Evolutionary conservation across 441 rosid species (phyloP).

Genomic region (Aquilaria agallochum): DNA sequence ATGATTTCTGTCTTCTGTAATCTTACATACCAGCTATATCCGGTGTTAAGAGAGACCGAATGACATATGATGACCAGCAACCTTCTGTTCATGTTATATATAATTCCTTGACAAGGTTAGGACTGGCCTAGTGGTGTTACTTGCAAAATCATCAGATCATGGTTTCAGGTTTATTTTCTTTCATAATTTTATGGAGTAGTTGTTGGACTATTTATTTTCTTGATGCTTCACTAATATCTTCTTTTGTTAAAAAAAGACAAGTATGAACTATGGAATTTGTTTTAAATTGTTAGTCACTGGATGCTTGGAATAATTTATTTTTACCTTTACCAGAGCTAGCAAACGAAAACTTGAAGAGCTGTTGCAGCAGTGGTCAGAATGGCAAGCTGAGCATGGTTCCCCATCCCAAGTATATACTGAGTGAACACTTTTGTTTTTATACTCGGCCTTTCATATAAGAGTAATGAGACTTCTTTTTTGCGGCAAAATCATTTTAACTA

Average conservation of each 20-base stretch:
- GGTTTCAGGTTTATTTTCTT: conserved; percentile 12
- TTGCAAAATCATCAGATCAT: conserved; percentile 11
- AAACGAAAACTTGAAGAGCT: conserved; percentile 76
- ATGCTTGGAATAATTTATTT: conserved; percentile 9
- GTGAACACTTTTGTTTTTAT: not conserved
- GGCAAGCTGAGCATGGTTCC: conserved; percentile 69
- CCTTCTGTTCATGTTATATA: conserved; percentile 71
- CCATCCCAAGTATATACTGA: conserved; percentile 44
- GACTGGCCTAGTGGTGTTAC: conserved; percentile 18
- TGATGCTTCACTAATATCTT: too few species aligned
- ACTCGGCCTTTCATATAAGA: not conserved
- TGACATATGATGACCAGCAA: conserved; percentile 44
- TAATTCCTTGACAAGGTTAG: conserved; percentile 80
- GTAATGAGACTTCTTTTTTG: too few species aligned
- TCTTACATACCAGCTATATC: conserved; percentile 42
- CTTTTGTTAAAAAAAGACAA: too few species aligned
- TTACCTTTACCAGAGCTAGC: conserved; percentile 60
- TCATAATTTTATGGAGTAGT: conserved; percentile 2
- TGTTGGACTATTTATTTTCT: conserved; percentile 8
- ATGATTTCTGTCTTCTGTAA: conserved; percentile 45
- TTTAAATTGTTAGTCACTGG: conserved; percentile 14
- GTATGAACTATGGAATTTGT: not conserved
- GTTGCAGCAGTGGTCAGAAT: conserved; percentile 89
- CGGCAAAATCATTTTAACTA: not conserved
- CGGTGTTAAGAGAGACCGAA: conserved; percentile 63